Percentiles rank a stretch among this genome's conserved stretches.
Evolutionary conservation across 306 rosid species (phyloP).

Genomic region (Prosopis cineraria): DNA sequence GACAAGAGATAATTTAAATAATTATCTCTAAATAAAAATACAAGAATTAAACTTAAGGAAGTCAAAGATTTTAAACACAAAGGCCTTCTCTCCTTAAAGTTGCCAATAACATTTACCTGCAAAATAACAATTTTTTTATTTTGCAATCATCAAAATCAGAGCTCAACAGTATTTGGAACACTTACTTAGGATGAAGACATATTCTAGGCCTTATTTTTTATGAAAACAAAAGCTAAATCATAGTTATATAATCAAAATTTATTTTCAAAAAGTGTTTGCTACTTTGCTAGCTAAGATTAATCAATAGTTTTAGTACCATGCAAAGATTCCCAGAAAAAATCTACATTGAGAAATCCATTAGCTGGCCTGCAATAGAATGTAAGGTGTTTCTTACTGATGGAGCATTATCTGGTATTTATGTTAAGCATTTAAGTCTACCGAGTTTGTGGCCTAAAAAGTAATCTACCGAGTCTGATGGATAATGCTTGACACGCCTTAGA

Average conservation of each 20-base stretch:
- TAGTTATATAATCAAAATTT: neutral
- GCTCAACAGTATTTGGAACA: neutral
- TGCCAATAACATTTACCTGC: too few relatives aligned
- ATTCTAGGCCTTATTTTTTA: neutral
- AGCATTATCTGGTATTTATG: neutral
- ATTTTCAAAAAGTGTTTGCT: neutral
- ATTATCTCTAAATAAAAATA: too few relatives aligned
- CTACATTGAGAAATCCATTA: neutral
- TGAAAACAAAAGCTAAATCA: constrained; percentile 17
- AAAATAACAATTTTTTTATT: too few relatives aligned
- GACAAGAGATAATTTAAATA: too few relatives aligned
- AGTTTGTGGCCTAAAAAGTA: too few relatives aligned
- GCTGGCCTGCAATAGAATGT: neutral
- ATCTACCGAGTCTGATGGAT: neutral
- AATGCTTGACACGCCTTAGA: neutral
- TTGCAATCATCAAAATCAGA: too few relatives aligned
- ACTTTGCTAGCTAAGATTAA: neutral
- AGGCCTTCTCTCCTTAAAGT: too few relatives aligned
- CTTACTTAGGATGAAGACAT: neutral
- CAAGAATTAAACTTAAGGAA: too few relatives aligned
- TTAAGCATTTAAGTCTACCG: neutral
- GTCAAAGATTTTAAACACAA: too few relatives aligned
- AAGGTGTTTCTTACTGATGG: neutral
- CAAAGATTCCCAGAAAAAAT: neutral
- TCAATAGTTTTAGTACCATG: neutral